Evolutionary conservation across 2,329 filamentous ascomycete genomes (phyloP).

Genomic region (Hymenoscyphus linearis): DNA sequence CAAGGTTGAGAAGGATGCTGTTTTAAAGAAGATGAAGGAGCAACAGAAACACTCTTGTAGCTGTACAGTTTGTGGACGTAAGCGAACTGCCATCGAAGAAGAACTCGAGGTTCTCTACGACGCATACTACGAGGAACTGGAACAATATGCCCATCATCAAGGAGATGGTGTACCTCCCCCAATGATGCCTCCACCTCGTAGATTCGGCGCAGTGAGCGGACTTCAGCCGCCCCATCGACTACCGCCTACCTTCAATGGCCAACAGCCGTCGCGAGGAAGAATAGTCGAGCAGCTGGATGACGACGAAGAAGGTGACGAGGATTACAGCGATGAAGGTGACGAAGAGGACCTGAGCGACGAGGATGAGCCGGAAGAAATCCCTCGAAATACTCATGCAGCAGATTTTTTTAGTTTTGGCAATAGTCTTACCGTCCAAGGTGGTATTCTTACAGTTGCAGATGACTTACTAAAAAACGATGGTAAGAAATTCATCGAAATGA

Average conservation of each 20-base stretch:
- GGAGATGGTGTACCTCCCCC: constrained; percentile 65
- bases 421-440: constrained; percentile 92
- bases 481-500: constrained; percentile 99
- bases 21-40: constrained; percentile 99
- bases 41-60: constrained; percentile 99
- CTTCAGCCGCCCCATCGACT: constrained; percentile 53
- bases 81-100: constrained; percentile 95
- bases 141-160: constrained; percentile 89
- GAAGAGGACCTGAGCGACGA: constrained; percentile 68
- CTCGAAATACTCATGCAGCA: constrained; percentile 57
- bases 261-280: constrained; percentile 69
- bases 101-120: constrained; percentile 97
- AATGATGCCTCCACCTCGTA: constrained; percentile 61
- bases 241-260: constrained; percentile 53
- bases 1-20: constrained; percentile 97
- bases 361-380: constrained; percentile 58
- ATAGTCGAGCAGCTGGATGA: constrained; percentile 59
- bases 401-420: constrained; percentile 98
- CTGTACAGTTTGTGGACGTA: constrained; percentile 93
- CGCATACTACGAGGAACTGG: constrained; percentile 95
- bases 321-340: constrained; percentile 47
- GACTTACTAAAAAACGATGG: constrained; percentile 98
- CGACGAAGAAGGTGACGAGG: constrained; percentile 45
- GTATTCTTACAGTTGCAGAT: constrained; percentile 97
- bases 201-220: constrained; percentile 51